A percentile compares a stretch with the other conserved stretches of the same genome.
Evolutionary conservation across 73 alveolate genomes (phyloP).

Genomic region (Uronychia setigera): DNA sequence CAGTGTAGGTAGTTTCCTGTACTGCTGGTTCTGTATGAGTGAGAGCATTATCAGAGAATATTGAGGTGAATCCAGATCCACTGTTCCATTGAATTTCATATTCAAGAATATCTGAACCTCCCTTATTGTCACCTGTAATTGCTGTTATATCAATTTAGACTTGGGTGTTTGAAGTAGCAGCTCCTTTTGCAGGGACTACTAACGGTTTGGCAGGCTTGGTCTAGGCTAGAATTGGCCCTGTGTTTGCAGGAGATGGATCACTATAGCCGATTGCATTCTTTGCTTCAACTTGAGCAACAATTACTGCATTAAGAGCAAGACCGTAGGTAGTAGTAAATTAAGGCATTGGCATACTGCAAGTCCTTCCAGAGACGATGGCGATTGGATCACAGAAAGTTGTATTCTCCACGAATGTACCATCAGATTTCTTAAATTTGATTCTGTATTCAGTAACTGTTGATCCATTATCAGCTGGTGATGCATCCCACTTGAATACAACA

Average conservation of each 20-base stretch:
- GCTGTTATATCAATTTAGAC: neutral
- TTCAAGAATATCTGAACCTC: constrained; percentile 36
- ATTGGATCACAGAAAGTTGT: constrained; percentile 6
- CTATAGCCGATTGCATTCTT: constrained; percentile 22
- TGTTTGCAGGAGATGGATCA: neutral
- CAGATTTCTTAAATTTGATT: constrained; percentile 6
- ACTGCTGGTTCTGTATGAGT: constrained; percentile 39
- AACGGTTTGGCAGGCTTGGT: neutral
- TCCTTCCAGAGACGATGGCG: constrained; percentile 7
- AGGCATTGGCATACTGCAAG: constrained; percentile 31
- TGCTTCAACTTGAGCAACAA: constrained; percentile 17
- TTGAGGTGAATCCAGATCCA: constrained; percentile 44
- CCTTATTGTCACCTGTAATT: constrained; percentile 8
- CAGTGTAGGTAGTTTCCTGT: constrained; percentile 10
- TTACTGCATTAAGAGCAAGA: constrained; percentile 16
- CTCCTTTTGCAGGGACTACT: neutral
- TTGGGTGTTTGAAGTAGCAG: neutral
- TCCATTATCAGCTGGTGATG: constrained; percentile 46
- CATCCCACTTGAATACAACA: constrained; percentile 22
- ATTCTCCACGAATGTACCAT: neutral
- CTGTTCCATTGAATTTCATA: constrained; percentile 37
- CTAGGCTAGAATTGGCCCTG: constrained; percentile 16
- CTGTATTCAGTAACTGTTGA: constrained; percentile 23
- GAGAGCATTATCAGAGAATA: neutral
- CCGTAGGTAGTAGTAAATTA: constrained; percentile 11